Evolutionary conservation across 495 filamentous ascomycete species (phyloP), one percentile per base, ranked within the genome.

Genomic region (Talaromyces ruber): DNA sequence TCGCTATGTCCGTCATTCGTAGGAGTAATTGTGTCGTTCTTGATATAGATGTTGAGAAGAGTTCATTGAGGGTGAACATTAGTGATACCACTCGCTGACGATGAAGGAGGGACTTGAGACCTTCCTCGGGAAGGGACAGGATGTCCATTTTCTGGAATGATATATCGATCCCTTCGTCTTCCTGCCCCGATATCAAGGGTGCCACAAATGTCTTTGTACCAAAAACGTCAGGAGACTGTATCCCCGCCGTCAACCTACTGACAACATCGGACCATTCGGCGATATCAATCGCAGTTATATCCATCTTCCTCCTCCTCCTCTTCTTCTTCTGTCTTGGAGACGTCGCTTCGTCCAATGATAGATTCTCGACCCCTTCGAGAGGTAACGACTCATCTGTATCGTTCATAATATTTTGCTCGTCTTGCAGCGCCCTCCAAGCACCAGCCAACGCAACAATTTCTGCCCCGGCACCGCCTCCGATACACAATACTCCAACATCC

Each of bases 61-160:
- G 87, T 74, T 98, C 94, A 71, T 97, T 98, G n/a, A 97, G 83
- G 0, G 93, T 96, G 80, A 97, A 98, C 73, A 97, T 86, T 0
- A 97, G 72, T 0, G 94, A 96, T 4, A 94, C 78, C 0, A 98
- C n/a, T 16, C 24, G 22, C n/a, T 56, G 53, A 63, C 34, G 30
- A 45, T 65, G 63, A 2, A 86, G 60, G 1, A 85, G 45, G 9
- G 66, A 57, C 11, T 66, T 51, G 4, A 90, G 70, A 0, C 72
- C 68, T 0, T 70, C 61, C 8, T 76, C 72, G 2, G 72, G 64
- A 1, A 86, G 64, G 5, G 71, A 61, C 1, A 97, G 81, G 18
- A 91, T 74, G 70, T 96, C 88, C 6, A 76, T 66, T 59, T 85
- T 84, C 16, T 75, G 63, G 68, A 92, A 92, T 0, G 63, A 65